Evolutionary conservation across 257 asterid genomes (phyloP).

Genomic region (Linderniella brevidens): DNA sequence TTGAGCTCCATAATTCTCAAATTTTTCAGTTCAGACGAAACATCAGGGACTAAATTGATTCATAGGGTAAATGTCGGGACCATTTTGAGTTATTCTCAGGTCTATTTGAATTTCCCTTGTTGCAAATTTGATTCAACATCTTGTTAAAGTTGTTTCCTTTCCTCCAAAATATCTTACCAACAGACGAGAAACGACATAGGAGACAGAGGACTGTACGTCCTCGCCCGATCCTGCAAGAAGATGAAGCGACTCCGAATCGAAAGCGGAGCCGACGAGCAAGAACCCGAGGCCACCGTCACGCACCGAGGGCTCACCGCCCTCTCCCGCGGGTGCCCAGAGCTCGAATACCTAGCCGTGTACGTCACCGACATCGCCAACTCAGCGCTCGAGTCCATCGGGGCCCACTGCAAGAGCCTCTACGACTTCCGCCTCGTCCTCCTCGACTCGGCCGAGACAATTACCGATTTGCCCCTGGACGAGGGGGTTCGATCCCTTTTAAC

Average conservation of each 20-base stretch:
- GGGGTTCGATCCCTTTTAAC: conserved; percentile 3
- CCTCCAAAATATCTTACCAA: not conserved
- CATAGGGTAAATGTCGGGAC: too few relatives aligned
- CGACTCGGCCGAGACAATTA: not conserved
- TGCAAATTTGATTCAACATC: too few relatives aligned
- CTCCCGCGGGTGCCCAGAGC: not conserved
- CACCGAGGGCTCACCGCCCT: not conserved
- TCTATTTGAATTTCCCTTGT: too few relatives aligned
- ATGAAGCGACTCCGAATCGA: conserved; percentile 1
- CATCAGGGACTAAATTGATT: too few relatives aligned
- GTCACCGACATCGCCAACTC: conserved; percentile 4
- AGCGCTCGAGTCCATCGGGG: not conserved
- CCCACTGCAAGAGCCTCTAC: not conserved
- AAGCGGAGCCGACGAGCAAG: not conserved
- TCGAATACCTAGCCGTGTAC: conserved; percentile 3
- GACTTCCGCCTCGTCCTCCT: conserved; percentile 4
- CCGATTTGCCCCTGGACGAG: conserved; percentile 1
- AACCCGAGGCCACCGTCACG: not conserved
- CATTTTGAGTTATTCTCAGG: too few relatives aligned
- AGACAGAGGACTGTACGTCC: conserved; percentile 1
- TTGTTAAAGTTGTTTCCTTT: not conserved
- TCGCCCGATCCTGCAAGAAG: conserved; percentile 1
- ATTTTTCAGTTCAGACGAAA: too few relatives aligned
- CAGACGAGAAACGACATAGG: conserved; percentile 2
- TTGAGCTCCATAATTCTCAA: too few relatives aligned